Evolutionary conservation across 2,329 filamentous ascomycete genomes (phyloP), one percentile per base, ranked within the genome.

Genomic region (Pleomassaria siparia): DNA sequence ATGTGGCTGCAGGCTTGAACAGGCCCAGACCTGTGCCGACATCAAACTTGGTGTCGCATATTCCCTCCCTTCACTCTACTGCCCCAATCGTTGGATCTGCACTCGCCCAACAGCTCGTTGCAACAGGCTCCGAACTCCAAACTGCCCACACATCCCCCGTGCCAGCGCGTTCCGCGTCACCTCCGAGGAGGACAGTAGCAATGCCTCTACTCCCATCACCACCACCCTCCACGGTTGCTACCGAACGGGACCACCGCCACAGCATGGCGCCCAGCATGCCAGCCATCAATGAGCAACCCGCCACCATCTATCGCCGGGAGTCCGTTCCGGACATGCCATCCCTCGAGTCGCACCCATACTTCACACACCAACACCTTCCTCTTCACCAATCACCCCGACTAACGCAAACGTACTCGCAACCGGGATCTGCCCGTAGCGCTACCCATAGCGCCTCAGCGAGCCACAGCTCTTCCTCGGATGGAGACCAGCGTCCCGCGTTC

Each of bases 171-270:
- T 35, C 50, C 10, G 47, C 51, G 9, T 62, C 60, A 7, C 54
- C 58, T 22, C 54, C 54, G 16, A 52, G 49, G 10, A 57, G 63
- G 15, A 60, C 48, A 1, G 49, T 64, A 20, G 66, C 67, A 1
- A 54, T 64, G 30, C 65, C 66, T 8, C 54, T 68, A 7, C 57
- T 68, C 16, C 63, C 64, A 13, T 54, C 65, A 1, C 67, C 66
- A 9, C 62, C 66, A 0, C 55, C 60, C 0, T 65, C 64, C 13
- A 66, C 60, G 7, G 54, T 59, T 18, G n/a, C 37, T 2, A 50
- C 58, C 20, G 60, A 62, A 43, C 29, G 40, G 29, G 41, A 47
- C n/a, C 26, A 33, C 13, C 47, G 56, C 40, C 58, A 48, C 49
- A 66, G 60, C 43, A 57, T 56, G 15, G 54, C 56, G 15, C 58